A percentile compares a stretch with the other conserved stretches of the same genome.
These are phyloP conservation scores for Suillus hirtellus DNA, from an alignment of 768 basidiomycete genomes.

Conservation along the genomic window DNA sequence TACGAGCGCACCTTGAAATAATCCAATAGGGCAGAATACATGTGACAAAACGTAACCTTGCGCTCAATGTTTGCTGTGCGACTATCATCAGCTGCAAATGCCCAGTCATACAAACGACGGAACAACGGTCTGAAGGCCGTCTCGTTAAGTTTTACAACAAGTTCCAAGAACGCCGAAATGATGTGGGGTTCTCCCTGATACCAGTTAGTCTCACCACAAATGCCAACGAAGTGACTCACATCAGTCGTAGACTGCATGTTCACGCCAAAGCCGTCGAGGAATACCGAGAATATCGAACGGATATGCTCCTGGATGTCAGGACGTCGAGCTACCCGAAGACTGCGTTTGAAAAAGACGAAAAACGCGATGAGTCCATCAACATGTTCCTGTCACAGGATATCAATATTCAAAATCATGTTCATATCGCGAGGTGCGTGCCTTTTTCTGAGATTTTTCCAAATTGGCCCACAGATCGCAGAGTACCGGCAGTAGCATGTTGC, in stretches of 20 bases:
- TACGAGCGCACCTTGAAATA: conserved; percentile 77
- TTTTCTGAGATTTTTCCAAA: conserved; percentile 34
- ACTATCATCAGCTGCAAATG: conserved; percentile 57
- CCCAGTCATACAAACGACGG: conserved; percentile 94
- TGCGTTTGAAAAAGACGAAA: conserved; percentile 68
- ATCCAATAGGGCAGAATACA: conserved; percentile 73
- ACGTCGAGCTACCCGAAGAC: conserved; percentile 64
- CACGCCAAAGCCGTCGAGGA: conserved; percentile 76
- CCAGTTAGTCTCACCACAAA: background rate
- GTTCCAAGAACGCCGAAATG: conserved; percentile 78
- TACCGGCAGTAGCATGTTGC: conserved; percentile 66
- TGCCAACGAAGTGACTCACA: conserved; percentile 23
- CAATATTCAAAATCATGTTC: background rate
- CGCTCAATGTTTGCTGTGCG: conserved; percentile 40
- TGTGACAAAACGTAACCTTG: conserved; percentile 70
- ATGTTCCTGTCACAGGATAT: conserved; percentile 21
- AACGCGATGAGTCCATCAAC: conserved; percentile 40
- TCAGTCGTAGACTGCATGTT: conserved; percentile 33
- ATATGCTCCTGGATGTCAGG: conserved; percentile 64
- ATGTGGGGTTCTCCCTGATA: conserved; percentile 52
- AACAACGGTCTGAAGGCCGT: conserved; percentile 88
- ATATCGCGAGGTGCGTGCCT: conserved; percentile 32
- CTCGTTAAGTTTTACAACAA: conserved; percentile 93
- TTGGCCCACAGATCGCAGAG: conserved; percentile 59
- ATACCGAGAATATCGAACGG: conserved; percentile 70